Evolutionary conservation across 2,329 filamentous ascomycete species (phyloP).

Genomic region (Claviceps digitariae): DNA sequence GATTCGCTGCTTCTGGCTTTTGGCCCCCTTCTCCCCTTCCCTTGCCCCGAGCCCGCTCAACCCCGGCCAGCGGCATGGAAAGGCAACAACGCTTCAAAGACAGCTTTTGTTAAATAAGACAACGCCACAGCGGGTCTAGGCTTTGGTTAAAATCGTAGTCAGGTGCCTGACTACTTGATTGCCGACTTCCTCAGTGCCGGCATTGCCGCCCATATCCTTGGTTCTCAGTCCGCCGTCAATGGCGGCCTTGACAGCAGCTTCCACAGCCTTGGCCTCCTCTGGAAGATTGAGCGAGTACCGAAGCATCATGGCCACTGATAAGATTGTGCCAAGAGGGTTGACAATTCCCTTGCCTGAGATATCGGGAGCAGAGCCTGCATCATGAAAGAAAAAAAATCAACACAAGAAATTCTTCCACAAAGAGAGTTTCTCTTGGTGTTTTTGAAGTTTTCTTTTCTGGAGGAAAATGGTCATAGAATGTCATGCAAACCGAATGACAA

Average conservation of each 20-base stretch:
- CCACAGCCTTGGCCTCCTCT: conserved; percentile 63
- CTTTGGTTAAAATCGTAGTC: conserved; percentile 34
- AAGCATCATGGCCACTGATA: conserved; percentile 92
- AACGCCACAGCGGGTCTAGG: conserved; percentile 1
- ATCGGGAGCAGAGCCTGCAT: conserved; percentile 46
- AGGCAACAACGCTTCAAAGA: not conserved
- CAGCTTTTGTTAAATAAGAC: not conserved
- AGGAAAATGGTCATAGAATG: not conserved
- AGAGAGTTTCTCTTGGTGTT: not conserved
- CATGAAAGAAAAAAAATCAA: not conserved
- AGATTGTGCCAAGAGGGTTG: conserved; percentile 71
- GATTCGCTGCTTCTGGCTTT: not conserved
- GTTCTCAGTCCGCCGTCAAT: conserved; percentile 71
- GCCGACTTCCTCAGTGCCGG: conserved; percentile 58
- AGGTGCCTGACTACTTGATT: conserved; percentile 67
- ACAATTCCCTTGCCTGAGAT: conserved; percentile 54
- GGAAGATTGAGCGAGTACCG: conserved; percentile 79
- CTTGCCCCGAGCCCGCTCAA: not conserved
- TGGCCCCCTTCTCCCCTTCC: not conserved
- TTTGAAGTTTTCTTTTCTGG: too few relatives aligned
- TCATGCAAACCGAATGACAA: not conserved
- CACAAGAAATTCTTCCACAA: not conserved
- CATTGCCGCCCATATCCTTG: conserved; percentile 69
- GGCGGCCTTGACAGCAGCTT: conserved; percentile 65
- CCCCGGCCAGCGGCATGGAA: not conserved